phyloP scores from a whole-genome alignment of 2,329 filamentous ascomycete genomes.

The Polychaeton citri region DNA sequence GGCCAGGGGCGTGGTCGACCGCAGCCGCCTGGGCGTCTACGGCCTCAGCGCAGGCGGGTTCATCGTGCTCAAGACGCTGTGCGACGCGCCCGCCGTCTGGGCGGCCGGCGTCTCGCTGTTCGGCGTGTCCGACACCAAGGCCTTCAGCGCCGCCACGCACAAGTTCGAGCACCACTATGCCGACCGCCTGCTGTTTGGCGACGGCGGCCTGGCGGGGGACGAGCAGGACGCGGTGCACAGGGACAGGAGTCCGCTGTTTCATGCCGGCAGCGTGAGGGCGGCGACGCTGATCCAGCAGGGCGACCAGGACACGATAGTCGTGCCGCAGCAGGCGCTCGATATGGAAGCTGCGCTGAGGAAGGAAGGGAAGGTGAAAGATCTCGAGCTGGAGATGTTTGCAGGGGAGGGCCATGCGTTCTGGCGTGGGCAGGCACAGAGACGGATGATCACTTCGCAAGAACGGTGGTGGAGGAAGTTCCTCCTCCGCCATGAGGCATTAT shows the following conservation, averaged over 20 bases:
- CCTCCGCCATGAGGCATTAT: no score
- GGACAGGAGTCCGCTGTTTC: constrained; percentile 40
- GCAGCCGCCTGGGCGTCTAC: constrained; percentile 32
- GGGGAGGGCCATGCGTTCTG: no score
- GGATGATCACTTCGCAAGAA: no score
- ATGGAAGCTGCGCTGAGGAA: no score
- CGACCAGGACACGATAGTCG: no score
- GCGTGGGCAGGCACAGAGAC: no score
- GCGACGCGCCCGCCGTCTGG: constrained; percentile 34
- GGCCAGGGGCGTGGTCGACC: constrained; percentile 23
- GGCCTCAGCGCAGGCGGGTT: constrained; percentile 43
- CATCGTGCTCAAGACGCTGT: constrained; percentile 37
- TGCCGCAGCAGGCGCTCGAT: no score
- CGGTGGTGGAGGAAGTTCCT: no score
- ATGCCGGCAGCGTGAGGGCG: no score
- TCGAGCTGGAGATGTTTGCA: no score
- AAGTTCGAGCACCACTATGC: constrained; percentile 45
- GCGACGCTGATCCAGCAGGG: no score
- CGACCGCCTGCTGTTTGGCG: constrained; percentile 31
- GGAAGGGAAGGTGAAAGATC: no score
- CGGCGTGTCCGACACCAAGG: constrained; percentile 39
- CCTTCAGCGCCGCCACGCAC: constrained; percentile 36
- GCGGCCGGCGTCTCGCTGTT: constrained; percentile 37
- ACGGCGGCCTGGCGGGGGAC: constrained; percentile 21
- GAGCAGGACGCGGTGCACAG: constrained; percentile 30